A percentile compares a stretch with the other conserved stretches of the same genome.
phyloP scores from a whole-genome alignment of 164 flowering plant genomes.

The Echeveria elegans region DNA sequence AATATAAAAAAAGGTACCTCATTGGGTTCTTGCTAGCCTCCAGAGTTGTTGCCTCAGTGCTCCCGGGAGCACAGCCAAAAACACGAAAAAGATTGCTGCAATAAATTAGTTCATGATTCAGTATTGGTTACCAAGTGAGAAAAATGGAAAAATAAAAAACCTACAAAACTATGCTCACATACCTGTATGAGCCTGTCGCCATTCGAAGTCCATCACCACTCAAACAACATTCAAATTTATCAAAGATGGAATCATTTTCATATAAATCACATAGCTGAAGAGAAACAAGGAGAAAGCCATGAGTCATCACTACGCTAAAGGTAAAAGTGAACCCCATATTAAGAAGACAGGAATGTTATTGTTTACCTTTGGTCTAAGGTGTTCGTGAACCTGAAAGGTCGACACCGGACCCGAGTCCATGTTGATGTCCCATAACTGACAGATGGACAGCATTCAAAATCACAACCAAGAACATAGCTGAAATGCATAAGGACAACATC shows the following conservation, averaged over 20 bases:
- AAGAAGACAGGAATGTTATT: constrained; percentile 13
- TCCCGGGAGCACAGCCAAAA: constrained; percentile 68
- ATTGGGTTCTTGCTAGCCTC: constrained; percentile 99
- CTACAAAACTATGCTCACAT: constrained; percentile 21
- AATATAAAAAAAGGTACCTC: constrained; percentile 41
- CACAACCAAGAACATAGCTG: not conserved
- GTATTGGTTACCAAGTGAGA: not conserved
- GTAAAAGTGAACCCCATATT: not conserved
- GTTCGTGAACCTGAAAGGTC: constrained; percentile 91
- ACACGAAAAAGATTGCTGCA: constrained; percentile 92
- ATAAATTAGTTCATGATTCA: not conserved
- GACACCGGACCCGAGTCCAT: constrained; percentile 44
- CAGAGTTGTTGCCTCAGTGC: constrained; percentile 75
- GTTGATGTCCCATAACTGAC: constrained; percentile 89
- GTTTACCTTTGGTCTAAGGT: constrained; percentile 85
- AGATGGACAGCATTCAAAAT: constrained; percentile 4
- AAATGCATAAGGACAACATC: not conserved
- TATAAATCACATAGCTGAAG: constrained; percentile 85
- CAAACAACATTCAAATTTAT: constrained; percentile 92
- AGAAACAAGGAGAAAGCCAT: constrained; percentile 9
- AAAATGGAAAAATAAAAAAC: not conserved
- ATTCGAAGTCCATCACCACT: constrained; percentile 91
- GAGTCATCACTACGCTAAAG: constrained; percentile 13
- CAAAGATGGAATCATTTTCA: constrained; percentile 95
- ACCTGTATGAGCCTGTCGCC: constrained; percentile 98